Conservation (phyloP, 1,139 yeast genomes). For the Zygoascus meyerae region DNA sequence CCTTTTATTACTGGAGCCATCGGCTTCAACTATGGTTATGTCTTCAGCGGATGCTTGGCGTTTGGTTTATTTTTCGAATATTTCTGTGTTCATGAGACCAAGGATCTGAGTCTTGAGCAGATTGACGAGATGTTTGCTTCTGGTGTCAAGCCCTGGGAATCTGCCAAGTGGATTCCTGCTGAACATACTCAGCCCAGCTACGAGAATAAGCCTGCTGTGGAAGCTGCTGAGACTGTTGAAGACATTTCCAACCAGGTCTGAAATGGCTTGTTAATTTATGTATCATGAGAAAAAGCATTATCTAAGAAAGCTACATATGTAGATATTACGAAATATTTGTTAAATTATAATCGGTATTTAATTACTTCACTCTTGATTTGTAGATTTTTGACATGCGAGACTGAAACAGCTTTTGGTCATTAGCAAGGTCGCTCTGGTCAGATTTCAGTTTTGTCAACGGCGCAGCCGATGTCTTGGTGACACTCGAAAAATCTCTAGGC, state of each 20-base stretch:
- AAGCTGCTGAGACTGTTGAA: constrained; percentile 3
- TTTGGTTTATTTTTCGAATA: constrained; percentile 55
- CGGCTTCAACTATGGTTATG: constrained; percentile 62
- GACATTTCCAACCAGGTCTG: constrained; percentile 3
- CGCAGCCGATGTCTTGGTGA: no score
- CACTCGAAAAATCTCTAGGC: no score
- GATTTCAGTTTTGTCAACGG: no score
- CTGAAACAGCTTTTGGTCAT: no score
- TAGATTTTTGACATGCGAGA: no score
- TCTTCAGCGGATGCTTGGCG: constrained; percentile 62
- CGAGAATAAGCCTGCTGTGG: constrained; percentile 8
- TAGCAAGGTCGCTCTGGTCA: no score
- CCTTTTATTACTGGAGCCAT: constrained; percentile 44
- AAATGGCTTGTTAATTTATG: constrained; percentile 1
- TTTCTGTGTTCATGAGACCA: constrained; percentile 66
- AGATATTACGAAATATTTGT: no score
- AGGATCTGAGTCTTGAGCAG: constrained; percentile 69
- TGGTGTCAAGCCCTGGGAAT: constrained; percentile 31
- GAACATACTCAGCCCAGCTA: constrained; percentile 11
- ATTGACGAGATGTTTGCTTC: constrained; percentile 38
- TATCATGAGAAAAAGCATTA: no score
- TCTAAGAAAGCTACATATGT: no score
- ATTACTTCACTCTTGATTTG: no score
- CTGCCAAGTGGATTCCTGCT: constrained; percentile 18
- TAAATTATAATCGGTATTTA: no score